Evolutionary conservation across 2,329 filamentous ascomycete genomes (phyloP), one percentile per base, ranked within the genome.

Genomic region (Byssoonygena ceratinophila): DNA sequence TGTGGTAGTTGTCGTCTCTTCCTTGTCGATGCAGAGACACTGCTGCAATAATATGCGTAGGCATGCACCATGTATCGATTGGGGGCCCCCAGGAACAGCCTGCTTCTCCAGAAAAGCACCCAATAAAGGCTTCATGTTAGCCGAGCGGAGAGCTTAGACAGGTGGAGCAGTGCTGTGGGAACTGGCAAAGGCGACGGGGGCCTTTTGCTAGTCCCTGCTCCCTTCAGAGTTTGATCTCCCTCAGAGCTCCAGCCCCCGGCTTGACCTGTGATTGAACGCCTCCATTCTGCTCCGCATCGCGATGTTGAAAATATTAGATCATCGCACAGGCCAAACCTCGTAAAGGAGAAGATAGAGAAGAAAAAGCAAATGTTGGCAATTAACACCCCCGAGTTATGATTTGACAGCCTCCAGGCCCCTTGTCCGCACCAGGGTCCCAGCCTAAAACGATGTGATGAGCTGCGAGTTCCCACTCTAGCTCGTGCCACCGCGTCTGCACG

Each of bases 381-480:
- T 22, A 9, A n/a, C 40, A 37, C 22, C 9, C 43, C 20, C 36
- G 7, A 7, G 7, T n/a, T n/a, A 7, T 41, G 39, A 41, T 41
- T 23, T 6, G 39, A n/a, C 22, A 22, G 12, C 32, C 20, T 20
- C 16, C 16, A 20, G 44, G 12, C 16, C 14, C 16, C 44, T 36
- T 22, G 32, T 36, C 22, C 31, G 45, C 20, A 23, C 32, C 32
- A 44, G 47, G 47, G 20, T 14, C n/a, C 36, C 8, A 29, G 41
- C 36, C 34, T 32, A n/a, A 41, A 45, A 37, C 41, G 46, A 53
- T 50, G 52, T 54, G 52, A 54, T 54, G 46, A 46, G 37, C 45
- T 54, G 52, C 52, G 44, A 50, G 52, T 50, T 43, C 52, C 52
- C 39, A 45, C 52, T 36, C 45, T 54, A 54, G 52, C 51, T 50